Conservation (phyloP, 768 basidiomycete genomes). For the Lactarius trivialis region DNA sequence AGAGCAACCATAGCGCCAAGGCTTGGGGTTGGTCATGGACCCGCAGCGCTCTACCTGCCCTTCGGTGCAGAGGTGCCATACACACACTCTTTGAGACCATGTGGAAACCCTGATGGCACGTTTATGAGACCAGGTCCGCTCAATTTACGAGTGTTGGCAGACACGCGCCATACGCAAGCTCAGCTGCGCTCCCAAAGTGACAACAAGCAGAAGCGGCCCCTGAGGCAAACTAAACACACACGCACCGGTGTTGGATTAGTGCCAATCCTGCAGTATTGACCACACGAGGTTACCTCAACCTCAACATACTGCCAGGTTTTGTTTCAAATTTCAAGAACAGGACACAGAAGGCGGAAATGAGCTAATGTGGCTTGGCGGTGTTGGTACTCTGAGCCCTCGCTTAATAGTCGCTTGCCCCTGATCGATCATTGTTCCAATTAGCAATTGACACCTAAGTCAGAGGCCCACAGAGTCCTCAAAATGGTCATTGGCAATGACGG, state of each 20-base stretch:
- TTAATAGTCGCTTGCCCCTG: slow-evolving; percentile 1
- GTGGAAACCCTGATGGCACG: neutral
- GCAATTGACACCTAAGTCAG: slow-evolving; percentile 11
- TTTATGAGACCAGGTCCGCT: neutral
- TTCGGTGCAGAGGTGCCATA: neutral
- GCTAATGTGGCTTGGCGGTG: slow-evolving; percentile 3
- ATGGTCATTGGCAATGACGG: neutral
- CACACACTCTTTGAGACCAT: neutral
- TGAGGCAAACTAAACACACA: neutral
- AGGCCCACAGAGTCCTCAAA: neutral
- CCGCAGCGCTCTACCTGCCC: neutral
- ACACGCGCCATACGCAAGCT: slow-evolving; percentile 1
- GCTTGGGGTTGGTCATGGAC: neutral
- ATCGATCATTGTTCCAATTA: slow-evolving; percentile 6
- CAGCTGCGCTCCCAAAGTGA: neutral
- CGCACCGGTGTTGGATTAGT: neutral
- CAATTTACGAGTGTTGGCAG: neutral
- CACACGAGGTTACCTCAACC: neutral
- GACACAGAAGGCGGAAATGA: neutral
- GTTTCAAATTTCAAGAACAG: neutral
- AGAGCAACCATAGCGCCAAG: neutral
- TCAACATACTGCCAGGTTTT: neutral
- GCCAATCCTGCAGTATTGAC: neutral
- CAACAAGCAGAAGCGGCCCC: neutral
- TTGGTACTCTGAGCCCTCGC: slow-evolving; percentile 13